phyloP scores from a whole-genome alignment of 768 basidiomycete species.

The Agrocybe praecox region DNA sequence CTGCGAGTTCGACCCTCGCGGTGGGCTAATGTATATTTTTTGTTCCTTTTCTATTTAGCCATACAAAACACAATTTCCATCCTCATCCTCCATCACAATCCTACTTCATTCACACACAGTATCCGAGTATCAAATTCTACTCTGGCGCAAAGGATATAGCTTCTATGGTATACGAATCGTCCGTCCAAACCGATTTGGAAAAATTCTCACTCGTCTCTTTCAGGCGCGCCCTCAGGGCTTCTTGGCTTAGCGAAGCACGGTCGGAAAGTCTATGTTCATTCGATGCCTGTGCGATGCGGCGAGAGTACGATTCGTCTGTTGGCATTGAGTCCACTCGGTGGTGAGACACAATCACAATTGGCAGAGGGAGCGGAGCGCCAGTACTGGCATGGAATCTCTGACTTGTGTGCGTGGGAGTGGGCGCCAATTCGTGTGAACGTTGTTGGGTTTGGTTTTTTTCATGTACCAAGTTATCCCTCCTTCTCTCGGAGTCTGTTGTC shows the following conservation, averaged over 20 bases:
- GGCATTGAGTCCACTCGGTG: conserved; percentile 8
- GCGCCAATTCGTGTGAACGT: not conserved
- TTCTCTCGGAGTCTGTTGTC: not conserved
- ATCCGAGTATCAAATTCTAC: not conserved
- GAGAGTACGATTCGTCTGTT: not conserved
- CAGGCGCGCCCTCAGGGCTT: conserved; percentile 11
- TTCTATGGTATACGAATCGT: conserved; percentile 5
- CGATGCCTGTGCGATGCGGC: not conserved
- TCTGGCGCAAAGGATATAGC: not conserved
- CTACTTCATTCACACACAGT: not conserved
- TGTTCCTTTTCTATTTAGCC: not conserved
- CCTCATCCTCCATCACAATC: too few relatives aligned
- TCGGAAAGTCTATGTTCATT: not conserved
- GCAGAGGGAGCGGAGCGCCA: not conserved
- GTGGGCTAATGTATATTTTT: conserved; percentile 52
- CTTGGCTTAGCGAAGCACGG: not conserved
- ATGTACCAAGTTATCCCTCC: not conserved
- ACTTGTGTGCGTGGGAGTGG: not conserved
- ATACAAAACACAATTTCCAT: too few relatives aligned
- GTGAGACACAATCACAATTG: conserved; percentile 16
- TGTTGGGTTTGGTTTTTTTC: not conserved
- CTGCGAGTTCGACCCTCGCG: conserved; percentile 86
- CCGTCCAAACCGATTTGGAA: conserved; percentile 10
- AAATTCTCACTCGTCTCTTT: conserved; percentile 13
- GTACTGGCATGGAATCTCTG: not conserved